Percentiles rank a stretch among this genome's conserved stretches.
Evolutionary conservation across 495 filamentous ascomycete species (phyloP).

Genomic region (Aspergillus cristatus): DNA sequence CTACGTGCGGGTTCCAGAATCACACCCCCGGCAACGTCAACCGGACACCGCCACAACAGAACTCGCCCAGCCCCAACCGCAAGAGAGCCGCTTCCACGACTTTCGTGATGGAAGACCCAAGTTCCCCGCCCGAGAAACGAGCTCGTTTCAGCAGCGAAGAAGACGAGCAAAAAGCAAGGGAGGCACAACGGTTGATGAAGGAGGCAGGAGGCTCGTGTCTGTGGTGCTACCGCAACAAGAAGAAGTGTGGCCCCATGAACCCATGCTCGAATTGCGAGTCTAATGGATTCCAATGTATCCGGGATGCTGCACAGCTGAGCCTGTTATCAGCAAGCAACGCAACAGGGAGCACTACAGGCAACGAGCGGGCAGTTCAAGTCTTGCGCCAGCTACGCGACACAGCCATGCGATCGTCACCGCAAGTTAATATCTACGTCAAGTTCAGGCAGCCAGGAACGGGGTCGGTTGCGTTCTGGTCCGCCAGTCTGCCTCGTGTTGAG

Average conservation of each 20-base stretch:
- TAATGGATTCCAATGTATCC: slow-evolving; percentile 11
- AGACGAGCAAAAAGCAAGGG: slow-evolving; percentile 8
- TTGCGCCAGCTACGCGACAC: neutral
- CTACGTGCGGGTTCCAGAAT: too few relatives aligned
- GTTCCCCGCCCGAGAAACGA: slow-evolving; percentile 7
- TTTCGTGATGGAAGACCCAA: slow-evolving; percentile 11
- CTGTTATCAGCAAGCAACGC: neutral
- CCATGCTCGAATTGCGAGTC: slow-evolving; percentile 13
- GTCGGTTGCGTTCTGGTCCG: neutral
- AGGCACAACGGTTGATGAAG: slow-evolving; percentile 11
- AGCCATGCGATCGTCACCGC: neutral
- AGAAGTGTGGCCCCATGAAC: slow-evolving; percentile 12
- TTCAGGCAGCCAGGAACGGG: slow-evolving; percentile 1
- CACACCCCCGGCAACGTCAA: too few relatives aligned
- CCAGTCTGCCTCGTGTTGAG: neutral
- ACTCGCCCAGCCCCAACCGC: too few relatives aligned
- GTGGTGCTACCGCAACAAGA: slow-evolving; percentile 19
- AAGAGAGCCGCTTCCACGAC: too few relatives aligned
- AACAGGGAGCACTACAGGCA: neutral
- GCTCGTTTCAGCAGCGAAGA: slow-evolving; percentile 5
- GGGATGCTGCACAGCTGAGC: slow-evolving; percentile 5
- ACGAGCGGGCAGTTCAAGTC: neutral
- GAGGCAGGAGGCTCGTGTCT: slow-evolving; percentile 18
- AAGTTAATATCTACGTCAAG: neutral
- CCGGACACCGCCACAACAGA: too few relatives aligned